A percentile compares a stretch with the other conserved stretches of the same genome.
phyloP scores from a whole-genome alignment of 441 rosid species.

The Theobroma grandiflorum region DNA sequence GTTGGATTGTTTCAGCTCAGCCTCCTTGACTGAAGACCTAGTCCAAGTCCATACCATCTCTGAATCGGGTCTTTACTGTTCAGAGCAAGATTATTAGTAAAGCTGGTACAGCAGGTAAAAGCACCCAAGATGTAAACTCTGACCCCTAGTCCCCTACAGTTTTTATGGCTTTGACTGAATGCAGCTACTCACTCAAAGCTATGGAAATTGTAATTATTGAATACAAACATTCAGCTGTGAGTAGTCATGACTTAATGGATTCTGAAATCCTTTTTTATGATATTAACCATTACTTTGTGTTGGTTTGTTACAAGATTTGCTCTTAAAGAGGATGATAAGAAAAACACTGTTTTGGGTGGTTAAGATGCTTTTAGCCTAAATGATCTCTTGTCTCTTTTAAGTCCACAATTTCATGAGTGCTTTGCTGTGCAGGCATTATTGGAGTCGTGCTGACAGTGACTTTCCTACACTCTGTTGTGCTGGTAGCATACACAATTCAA shows the following conservation, averaged over 20 bases:
- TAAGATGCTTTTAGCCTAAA: neutral
- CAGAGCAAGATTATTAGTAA: neutral
- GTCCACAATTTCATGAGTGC: neutral
- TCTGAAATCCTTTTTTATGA: neutral
- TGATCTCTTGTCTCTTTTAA: neutral
- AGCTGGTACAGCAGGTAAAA: neutral
- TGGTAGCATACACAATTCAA: neutral
- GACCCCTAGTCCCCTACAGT: neutral
- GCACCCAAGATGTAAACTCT: neutral
- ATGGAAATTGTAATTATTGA: neutral
- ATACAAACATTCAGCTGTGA: neutral
- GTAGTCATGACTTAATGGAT: neutral
- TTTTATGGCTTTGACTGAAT: neutral
- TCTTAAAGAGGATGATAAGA: neutral
- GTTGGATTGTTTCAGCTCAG: neutral
- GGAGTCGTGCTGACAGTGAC: neutral
- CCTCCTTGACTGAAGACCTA: neutral
- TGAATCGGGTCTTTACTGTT: neutral
- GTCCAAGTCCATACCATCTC: neutral
- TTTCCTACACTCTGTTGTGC: neutral
- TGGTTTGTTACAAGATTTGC: neutral
- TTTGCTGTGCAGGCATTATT: constrained; percentile 9
- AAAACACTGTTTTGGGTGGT: neutral
- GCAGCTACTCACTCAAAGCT: neutral
- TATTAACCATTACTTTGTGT: neutral